Base-by-base conservation (phyloP, 2,329 filamentous ascomycete genomes). In the Stagonosporopsis rhizophila region DNA sequence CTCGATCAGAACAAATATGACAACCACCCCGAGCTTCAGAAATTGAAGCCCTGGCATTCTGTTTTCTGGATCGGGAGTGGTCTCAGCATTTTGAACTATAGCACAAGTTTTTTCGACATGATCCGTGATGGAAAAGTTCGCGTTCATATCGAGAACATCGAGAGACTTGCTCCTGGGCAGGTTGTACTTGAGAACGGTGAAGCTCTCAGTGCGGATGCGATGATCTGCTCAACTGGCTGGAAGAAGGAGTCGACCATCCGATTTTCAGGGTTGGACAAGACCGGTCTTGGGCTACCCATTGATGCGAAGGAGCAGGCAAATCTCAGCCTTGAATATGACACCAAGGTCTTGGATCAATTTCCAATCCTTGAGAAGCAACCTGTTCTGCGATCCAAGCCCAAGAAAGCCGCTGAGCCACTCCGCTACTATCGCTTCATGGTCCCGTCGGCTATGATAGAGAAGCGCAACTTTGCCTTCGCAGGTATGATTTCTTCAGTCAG, bases 31-130 rank as follows among this genome's bases (percentile, higher is more conserved):
- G 76, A 80, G 55, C 73, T 75, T 14, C 62, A 69, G 51, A 80
- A 79, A 50, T 55, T 81, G 50, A 73, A 75, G 40, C 78, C 79
- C 0, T 78, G 77, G 76, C 63, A 74, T 42, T 62, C 62, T 12
- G 73, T 77, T 0, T 79, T 81, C 49, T 88, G 84, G 80, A 81
- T 83, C 8, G 85, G 82, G 1, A 81, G 79, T 12, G 80, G 79
- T 0, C 76, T 88, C 25, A 83, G 83, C 44, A 87, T 89, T 25
- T 75, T 87, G 52, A 89, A 88, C 66, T 89, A 85, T 62, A 78
- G 79, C 0, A 80, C 77, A 4, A 77, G 83, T 59, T 81, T 88
- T 64, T 84, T 86, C 65, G 81, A 84, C 5, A 73, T 86, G 14
- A 78, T 89, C 8, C 78, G 77, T 32, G 68, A 78, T 6, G 82